A percentile compares a stretch with the other conserved stretches of the same genome.
Conservation (phyloP, 441 rosid genomes). For the Capsella rubella region DNA sequence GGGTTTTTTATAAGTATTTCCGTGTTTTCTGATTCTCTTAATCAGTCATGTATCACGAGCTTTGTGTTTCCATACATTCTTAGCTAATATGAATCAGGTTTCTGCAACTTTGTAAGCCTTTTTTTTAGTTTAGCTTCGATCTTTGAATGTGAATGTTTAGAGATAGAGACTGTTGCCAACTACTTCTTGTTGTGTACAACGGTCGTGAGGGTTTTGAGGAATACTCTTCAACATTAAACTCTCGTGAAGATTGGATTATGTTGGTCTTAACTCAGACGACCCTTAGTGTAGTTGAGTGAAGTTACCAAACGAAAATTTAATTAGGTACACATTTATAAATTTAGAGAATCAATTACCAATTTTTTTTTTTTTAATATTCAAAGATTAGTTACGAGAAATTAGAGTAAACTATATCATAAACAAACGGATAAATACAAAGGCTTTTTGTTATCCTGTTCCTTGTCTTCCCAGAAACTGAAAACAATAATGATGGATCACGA, state of each 20-base stretch:
- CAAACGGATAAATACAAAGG: not conserved
- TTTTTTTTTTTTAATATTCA: too few species aligned
- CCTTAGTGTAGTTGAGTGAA: not conserved
- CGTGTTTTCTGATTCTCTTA: constrained; percentile 27
- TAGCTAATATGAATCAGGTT: constrained; percentile 12
- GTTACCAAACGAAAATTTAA: not conserved
- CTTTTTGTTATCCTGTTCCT: constrained; percentile 4
- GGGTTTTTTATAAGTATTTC: constrained; percentile 13
- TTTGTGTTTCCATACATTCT: constrained; percentile 24
- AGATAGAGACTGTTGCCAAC: constrained; percentile 31
- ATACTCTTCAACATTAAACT: constrained; percentile 26
- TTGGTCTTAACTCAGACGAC: constrained; percentile 3
- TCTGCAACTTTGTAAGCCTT: constrained; percentile 13
- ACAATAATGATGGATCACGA: constrained; percentile 41
- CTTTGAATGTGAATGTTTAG: constrained; percentile 17
- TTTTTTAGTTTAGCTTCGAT: not conserved
- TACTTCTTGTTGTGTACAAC: constrained; percentile 30
- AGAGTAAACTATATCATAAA: not conserved
- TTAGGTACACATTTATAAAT: not conserved
- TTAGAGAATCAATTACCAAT: not conserved
- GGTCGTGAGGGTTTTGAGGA: constrained; percentile 8
- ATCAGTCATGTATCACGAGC: constrained; percentile 33
- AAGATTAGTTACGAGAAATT: not conserved
- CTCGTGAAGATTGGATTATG: constrained; percentile 29
- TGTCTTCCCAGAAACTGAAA: constrained; percentile 19